A percentile compares a stretch with the other conserved stretches of the same genome.
These are phyloP conservation scores for Cladophialophora chaetospira DNA, from an alignment of 2,329 filamentous ascomycete species.

Conservation along the genomic window DNA sequence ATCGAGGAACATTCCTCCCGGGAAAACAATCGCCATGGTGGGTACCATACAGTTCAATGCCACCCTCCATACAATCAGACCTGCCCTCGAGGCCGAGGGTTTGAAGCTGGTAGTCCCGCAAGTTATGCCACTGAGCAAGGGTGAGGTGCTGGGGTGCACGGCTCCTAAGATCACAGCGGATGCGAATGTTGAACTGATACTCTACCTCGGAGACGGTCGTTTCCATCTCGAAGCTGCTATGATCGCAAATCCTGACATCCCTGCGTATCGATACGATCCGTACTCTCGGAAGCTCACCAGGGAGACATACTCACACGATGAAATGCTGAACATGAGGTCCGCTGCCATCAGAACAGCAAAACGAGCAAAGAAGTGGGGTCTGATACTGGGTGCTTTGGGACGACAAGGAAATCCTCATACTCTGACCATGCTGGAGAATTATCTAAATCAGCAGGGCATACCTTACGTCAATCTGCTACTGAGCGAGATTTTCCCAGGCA, in stretches of 20 bases:
- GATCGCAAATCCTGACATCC: slow-evolving; percentile 92
- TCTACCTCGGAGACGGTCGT: slow-evolving; percentile 88
- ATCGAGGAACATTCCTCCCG: slow-evolving; percentile 80
- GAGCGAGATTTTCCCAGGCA: slow-evolving; percentile 95
- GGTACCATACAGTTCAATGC: slow-evolving; percentile 99
- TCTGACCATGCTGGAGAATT: slow-evolving; percentile 79
- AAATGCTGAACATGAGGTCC: slow-evolving; percentile 80
- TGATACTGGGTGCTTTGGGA: slow-evolving; percentile 89
- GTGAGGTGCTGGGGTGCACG: slow-evolving; percentile 96
- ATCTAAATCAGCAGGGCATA: slow-evolving; percentile 70
- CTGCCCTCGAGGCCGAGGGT: slow-evolving; percentile 76
- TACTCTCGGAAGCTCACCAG: slow-evolving; percentile 90
- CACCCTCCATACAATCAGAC: slow-evolving; percentile 82
- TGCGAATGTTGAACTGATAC: slow-evolving; percentile 70
- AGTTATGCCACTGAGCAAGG: slow-evolving; percentile 87
- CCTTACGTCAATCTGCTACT: slow-evolving; percentile 83
- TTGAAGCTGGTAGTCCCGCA: slow-evolving; percentile 87
- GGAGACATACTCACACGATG: slow-evolving; percentile 87
- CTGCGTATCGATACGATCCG: slow-evolving; percentile 94
- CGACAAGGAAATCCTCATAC: slow-evolving; percentile 95
- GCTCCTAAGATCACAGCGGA: slow-evolving; percentile 69
- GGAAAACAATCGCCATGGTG: slow-evolving; percentile 87
- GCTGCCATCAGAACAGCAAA: slow-evolving; percentile 76
- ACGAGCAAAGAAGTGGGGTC: slow-evolving; percentile 82
- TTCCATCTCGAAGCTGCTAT: slow-evolving; percentile 98